Evolutionary conservation across 2,329 filamentous ascomycete species (phyloP), one percentile per base, ranked within the genome.

Genomic region (Trichoderma harzianum): DNA sequence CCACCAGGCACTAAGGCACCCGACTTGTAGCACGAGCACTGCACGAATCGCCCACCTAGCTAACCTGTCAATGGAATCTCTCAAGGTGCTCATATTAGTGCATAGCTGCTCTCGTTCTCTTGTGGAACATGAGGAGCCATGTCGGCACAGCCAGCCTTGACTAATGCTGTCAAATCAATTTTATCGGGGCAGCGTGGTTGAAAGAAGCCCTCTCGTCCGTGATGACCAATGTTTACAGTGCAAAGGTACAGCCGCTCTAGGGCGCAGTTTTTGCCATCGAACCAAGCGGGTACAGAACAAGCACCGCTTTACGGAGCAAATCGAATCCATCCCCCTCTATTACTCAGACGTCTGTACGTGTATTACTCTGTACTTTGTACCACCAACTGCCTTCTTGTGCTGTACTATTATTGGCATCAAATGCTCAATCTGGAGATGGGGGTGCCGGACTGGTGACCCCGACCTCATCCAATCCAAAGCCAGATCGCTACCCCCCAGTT

Each of bases 201-300:
- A 34, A 30, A 30, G 26, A 10, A 3, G 32, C 32, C n/a, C 24
- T 47, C n/a, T 30, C 21, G 26, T n/a, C 24, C 34, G 16, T 68
- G 65, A 68, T 68, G 55, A 68, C 65, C 65, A 68, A 68, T 58
- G 28, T n/a, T 47, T 43, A 60, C 65, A 34, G 18, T 51, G 61
- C 26, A 30, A 21, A 36, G 26, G 18, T 18, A 63, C 34, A 5
- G 14, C 24, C 16, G 60, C 24, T 43, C 32, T 14, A 21, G 24
- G 66, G 57, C 55, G 66, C 47, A 67, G 32, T 28, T 55, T 28
- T 55, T 55, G n/a, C 26, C 11, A 26, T 60, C 10, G 30, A 32
- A 5, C 24, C 14, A 36, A 30, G 11, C 32, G 8, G 14, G 21
- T 36, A 57, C 26, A 34, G 26, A 34, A n/a, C 32, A 39, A 39